These are phyloP conservation scores for Plantago rigida DNA, from an alignment of 305 asterid species.

Conservation along the genomic window DNA sequence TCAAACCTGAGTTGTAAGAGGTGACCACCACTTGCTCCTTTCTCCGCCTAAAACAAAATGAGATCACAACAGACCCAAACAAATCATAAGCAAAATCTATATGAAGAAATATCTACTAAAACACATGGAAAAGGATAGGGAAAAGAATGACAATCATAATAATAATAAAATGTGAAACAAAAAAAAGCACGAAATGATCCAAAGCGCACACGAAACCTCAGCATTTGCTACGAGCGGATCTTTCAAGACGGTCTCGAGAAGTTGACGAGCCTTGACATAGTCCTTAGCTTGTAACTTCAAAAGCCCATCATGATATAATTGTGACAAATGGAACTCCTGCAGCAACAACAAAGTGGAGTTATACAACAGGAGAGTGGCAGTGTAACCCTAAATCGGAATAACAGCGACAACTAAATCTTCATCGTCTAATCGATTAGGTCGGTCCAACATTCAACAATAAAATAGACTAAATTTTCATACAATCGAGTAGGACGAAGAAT, in stretches of 20 bases:
- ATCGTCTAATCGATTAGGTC: too few relatives aligned
- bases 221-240: conserved; percentile 76
- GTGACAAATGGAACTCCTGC: conserved; percentile 88
- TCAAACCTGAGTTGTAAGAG: conserved; percentile 88
- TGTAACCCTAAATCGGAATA: not conserved
- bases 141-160: too few relatives aligned
- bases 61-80: conserved; percentile 9
- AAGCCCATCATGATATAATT: conserved; percentile 88
- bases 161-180: too few relatives aligned
- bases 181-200: not conserved
- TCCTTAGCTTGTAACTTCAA: conserved; percentile 74
- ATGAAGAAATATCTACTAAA: conserved; percentile 10
- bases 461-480: too few relatives aligned
- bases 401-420: not conserved
- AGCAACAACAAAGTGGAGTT: conserved; percentile 18
- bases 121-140: not conserved
- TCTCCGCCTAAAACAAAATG: conserved; percentile 54
- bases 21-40: conserved; percentile 69
- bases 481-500: too few relatives aligned
- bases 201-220: conserved; percentile 41
- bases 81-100: conserved; percentile 23
- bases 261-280: conserved; percentile 73
- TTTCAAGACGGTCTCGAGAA: conserved; percentile 67
- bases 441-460: too few relatives aligned
- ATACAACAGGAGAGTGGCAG: not conserved